Evolutionary conservation across 495 filamentous ascomycete species (phyloP).

Genomic region (Symbiotaphrina buchneri): DNA sequence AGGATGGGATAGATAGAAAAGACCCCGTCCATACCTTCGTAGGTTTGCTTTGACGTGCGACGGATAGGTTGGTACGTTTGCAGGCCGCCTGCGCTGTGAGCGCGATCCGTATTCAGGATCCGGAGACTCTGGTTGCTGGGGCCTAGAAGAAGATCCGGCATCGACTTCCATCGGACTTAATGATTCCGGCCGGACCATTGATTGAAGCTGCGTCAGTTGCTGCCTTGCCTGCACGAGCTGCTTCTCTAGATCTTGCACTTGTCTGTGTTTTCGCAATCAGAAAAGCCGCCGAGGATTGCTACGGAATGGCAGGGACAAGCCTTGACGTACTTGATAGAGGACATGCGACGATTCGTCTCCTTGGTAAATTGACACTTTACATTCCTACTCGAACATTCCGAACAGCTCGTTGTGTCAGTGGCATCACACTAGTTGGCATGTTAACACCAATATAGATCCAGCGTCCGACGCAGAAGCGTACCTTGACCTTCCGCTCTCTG

Average conservation of each 20-base stretch:
- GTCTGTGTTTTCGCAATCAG: constrained; percentile 21
- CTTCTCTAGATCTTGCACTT: constrained; percentile 92
- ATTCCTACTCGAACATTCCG: constrained; percentile 83
- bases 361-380: constrained; percentile 98
- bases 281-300: constrained; percentile 1
- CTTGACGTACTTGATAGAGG: constrained; percentile 64
- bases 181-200: constrained; percentile 22
- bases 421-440: constrained; percentile 53
- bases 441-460: neutral
- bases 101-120: constrained; percentile 42
- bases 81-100: constrained; percentile 20
- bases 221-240: constrained; percentile 56
- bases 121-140: constrained; percentile 44
- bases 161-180: constrained; percentile 47
- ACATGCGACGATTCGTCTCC: constrained; percentile 96
- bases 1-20: constrained; percentile 62
- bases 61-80: constrained; percentile 44
- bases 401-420: constrained; percentile 85
- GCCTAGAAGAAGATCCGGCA: constrained; percentile 17
- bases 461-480: constrained; percentile 10
- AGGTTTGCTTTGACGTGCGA: constrained; percentile 53
- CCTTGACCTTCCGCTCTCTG: constrained; percentile 92
- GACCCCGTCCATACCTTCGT: constrained; percentile 46
- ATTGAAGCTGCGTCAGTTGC: constrained; percentile 47
- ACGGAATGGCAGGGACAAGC: neutral